Evolutionary conservation across 805 yeast genomes (phyloP).

Genomic region (Nakazawaea sp.): DNA sequence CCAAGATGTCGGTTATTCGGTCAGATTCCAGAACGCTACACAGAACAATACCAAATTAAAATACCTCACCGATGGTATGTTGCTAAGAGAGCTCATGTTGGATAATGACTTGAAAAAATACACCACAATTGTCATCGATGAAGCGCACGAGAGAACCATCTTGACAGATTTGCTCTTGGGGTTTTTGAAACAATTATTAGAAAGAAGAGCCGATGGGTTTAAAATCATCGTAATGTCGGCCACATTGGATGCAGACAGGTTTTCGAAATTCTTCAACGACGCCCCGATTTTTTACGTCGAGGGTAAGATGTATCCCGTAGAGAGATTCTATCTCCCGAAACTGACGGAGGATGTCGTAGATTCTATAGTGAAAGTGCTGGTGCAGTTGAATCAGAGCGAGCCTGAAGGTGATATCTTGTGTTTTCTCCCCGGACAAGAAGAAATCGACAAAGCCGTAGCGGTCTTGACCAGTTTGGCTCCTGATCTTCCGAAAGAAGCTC

Average conservation of each 20-base stretch:
- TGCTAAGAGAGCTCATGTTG: slow-evolving; percentile 82
- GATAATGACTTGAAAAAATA: slow-evolving; percentile 59
- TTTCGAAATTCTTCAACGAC: slow-evolving; percentile 66
- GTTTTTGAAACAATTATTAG: slow-evolving; percentile 64
- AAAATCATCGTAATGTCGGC: slow-evolving; percentile 91
- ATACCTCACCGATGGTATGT: slow-evolving; percentile 96
- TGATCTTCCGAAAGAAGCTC: slow-evolving; percentile 66
- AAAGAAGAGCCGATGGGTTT: slow-evolving; percentile 47
- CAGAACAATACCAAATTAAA: slow-evolving; percentile 58
- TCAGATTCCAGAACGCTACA: slow-evolving; percentile 75
- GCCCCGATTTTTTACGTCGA: slow-evolving; percentile 86
- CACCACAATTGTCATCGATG: slow-evolving; percentile 79
- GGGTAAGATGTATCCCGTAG: slow-evolving; percentile 85
- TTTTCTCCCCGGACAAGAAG: slow-evolving; percentile 95
- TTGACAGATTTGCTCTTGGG: slow-evolving; percentile 88
- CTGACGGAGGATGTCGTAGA: slow-evolving; percentile 83
- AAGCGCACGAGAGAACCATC: slow-evolving; percentile 96
- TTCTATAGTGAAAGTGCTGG: slow-evolving; percentile 61
- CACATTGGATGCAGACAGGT: slow-evolving; percentile 85
- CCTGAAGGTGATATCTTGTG: slow-evolving; percentile 87
- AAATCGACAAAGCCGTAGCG: slow-evolving; percentile 78
- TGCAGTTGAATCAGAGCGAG: slow-evolving; percentile 75
- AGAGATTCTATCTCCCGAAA: slow-evolving; percentile 54
- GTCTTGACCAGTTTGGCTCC: slow-evolving; percentile 56
- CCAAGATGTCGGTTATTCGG: slow-evolving; percentile 83